Conservation (phyloP, 2,329 filamentous ascomycete genomes). For the Diaporthe sp. region DNA sequence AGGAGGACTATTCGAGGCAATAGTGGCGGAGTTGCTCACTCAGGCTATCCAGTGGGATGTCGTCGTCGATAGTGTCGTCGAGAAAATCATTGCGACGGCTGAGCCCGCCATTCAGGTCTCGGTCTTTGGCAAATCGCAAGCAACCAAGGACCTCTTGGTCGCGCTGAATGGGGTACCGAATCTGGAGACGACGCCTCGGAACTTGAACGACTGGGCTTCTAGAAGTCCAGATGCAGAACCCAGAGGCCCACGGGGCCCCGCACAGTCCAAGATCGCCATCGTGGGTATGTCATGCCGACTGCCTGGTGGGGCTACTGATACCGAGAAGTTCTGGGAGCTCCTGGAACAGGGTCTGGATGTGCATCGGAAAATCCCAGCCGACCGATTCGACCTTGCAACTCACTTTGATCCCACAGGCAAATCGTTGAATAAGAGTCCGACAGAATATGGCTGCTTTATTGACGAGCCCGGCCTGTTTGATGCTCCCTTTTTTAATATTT, state of each 20-base stretch:
- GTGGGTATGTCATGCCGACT: too few species aligned
- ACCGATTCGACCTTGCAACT: too few species aligned
- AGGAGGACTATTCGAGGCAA: constrained; percentile 39
- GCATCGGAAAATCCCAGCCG: too few species aligned
- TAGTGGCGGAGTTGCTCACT: constrained; percentile 45
- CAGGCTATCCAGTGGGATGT: constrained; percentile 44
- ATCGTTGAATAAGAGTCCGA: too few species aligned
- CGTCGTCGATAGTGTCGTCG: constrained; percentile 37
- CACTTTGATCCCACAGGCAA: too few species aligned
- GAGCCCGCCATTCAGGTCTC: background rate
- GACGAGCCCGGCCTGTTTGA: too few species aligned
- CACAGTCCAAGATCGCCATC: background rate
- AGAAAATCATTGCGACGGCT: background rate
- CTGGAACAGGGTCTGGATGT: too few species aligned
- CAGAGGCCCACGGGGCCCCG: background rate
- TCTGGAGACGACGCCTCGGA: background rate
- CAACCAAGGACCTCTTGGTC: background rate
- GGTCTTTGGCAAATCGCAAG: background rate
- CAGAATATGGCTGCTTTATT: too few species aligned
- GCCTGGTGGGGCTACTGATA: too few species aligned
- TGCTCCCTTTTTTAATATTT: too few species aligned
- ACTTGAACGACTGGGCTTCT: background rate
- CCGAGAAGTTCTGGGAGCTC: too few species aligned
- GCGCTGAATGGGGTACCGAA: background rate
- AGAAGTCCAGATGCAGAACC: background rate